Evolutionary conservation across 805 yeast genomes (phyloP).

Genomic region (Metschnikowia shivogae): DNA sequence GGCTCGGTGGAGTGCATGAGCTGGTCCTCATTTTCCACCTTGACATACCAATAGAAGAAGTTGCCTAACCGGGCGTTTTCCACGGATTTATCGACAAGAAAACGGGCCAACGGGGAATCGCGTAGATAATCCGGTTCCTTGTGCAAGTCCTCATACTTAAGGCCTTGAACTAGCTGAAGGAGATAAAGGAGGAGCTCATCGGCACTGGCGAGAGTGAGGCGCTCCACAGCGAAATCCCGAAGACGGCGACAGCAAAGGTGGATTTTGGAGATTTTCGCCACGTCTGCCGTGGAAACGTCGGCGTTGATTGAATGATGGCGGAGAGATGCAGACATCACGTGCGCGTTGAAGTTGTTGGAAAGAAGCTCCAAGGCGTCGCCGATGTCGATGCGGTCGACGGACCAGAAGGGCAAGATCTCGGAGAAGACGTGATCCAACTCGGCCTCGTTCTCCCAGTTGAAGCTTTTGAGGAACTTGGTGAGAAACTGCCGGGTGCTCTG

Average conservation of each 20-base stretch:
- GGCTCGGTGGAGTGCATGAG: slow-evolving; percentile 13
- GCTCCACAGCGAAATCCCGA: slow-evolving; percentile 81
- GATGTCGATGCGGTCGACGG: slow-evolving; percentile 66
- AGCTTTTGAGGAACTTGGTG: slow-evolving; percentile 80
- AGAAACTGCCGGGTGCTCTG: slow-evolving; percentile 48
- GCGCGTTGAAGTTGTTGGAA: slow-evolving; percentile 68
- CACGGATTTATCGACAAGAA: slow-evolving; percentile 68
- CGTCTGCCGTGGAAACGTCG: slow-evolving; percentile 20
- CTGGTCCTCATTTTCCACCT: slow-evolving; percentile 78
- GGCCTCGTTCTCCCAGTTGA: slow-evolving; percentile 79
- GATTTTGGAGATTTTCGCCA: slow-evolving; percentile 28
- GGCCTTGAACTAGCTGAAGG: slow-evolving; percentile 86
- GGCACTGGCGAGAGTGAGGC: slow-evolving; percentile 73
- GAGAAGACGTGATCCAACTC: slow-evolving; percentile 75
- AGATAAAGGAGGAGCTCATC: slow-evolving; percentile 77
- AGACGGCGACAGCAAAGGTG: slow-evolving; percentile 51
- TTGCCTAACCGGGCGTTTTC: slow-evolving; percentile 67
- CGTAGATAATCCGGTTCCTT: slow-evolving; percentile 14
- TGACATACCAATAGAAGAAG: slow-evolving; percentile 86
- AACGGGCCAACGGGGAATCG: slow-evolving; percentile 65
- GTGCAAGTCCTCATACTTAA: slow-evolving; percentile 63
- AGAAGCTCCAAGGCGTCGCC: slow-evolving; percentile 84
- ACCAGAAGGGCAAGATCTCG: slow-evolving; percentile 62
- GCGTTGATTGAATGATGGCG: slow-evolving; percentile 15
- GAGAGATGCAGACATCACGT: slow-evolving; percentile 21